Base-by-base conservation (phyloP, 805 yeast genomes). In the Candida anglica region DNA sequence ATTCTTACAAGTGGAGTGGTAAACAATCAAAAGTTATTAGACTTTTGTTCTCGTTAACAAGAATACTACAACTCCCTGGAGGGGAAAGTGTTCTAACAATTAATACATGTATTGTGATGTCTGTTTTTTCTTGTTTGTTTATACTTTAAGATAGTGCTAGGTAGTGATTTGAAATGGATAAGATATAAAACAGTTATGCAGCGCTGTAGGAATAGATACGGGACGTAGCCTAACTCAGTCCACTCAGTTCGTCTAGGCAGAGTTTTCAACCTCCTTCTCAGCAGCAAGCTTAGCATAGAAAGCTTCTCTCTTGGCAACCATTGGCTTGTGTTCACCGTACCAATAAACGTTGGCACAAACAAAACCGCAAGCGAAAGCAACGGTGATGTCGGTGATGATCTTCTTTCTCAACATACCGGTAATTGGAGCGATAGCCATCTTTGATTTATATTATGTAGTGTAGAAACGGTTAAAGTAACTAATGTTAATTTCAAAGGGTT, bases 311-410 rank as follows among this genome's bases (percentile, higher is more conserved):
- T 68, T 73, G 47, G 72, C 73, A 38, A 86, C 83, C 41, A 71
- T 48, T 23, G 79, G 75, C 71, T 75, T 80, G 82, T 89, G 97
- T 51, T 66, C 85, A 75, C 79, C 78, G 86, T 95, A 83, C 93
- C 91, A 88, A 66, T 72, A 75, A 44, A 73, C 68, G 41, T 81
- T 88, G 53, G 79, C 74, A 48, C 64, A 46, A 25, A 60, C 75
- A 39, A 75, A 64, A 37, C 91, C 91, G 44, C 55, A 51, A 36
- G 51, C 74, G 64, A 77, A 73, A 41, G 93, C 95, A 44, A 81
- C 63, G 49, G 78, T 44, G 59, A 89, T 77, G 54, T 89, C 96
- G 48, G 83, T 76, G 57, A 81, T 71, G 63, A 86, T 77, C 68
- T 80, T 84, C 72, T 77, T 85, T 69, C 77, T 86, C 48, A 89